Percentiles rank a stretch among this genome's conserved stretches.
Conservation (phyloP, 768 basidiomycete genomes). For the Dioszegia aurantiaca region DNA sequence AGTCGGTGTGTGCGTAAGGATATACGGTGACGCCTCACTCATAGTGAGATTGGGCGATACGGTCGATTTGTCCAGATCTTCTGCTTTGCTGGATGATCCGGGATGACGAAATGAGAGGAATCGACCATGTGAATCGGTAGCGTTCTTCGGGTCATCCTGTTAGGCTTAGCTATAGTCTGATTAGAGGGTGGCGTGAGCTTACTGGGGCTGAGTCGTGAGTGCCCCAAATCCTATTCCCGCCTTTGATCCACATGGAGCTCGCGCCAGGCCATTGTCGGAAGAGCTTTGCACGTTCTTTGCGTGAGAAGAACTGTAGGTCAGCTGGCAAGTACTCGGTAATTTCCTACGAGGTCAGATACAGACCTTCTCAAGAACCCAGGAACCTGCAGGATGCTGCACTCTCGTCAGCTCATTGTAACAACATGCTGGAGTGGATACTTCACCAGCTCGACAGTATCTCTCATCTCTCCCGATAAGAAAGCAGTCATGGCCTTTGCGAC, state of each 20-base stretch:
- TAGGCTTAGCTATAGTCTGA: conserved; percentile 50
- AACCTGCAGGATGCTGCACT: conserved; percentile 45
- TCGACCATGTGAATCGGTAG: conserved; percentile 66
- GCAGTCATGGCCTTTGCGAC: conserved; percentile 87
- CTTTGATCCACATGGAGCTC: conserved; percentile 92
- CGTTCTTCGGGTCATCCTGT: conserved; percentile 71
- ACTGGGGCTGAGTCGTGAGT: conserved; percentile 33
- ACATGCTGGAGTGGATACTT: conserved; percentile 68
- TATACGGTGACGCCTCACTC: conserved; percentile 68
- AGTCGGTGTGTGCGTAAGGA: conserved; percentile 48
- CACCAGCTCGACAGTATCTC: conserved; percentile 64
- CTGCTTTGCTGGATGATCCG: conserved; percentile 22
- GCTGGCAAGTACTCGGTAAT: not conserved
- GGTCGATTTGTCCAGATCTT: conserved; percentile 31
- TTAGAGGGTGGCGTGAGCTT: not conserved
- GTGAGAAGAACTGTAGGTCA: conserved; percentile 71
- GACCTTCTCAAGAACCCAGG: conserved; percentile 54
- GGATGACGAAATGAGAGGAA: conserved; percentile 72
- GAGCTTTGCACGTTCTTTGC: conserved; percentile 78
- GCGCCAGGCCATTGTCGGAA: conserved; percentile 95
- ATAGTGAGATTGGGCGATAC: conserved; percentile 52
- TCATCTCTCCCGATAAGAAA: conserved; percentile 92
- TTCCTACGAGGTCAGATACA: not conserved
- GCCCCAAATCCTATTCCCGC: conserved; percentile 58
- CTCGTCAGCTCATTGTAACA: conserved; percentile 15